Evolutionary conservation across 1,284 basidiomycete genomes (phyloP).

Genomic region (Somion occarium): DNA sequence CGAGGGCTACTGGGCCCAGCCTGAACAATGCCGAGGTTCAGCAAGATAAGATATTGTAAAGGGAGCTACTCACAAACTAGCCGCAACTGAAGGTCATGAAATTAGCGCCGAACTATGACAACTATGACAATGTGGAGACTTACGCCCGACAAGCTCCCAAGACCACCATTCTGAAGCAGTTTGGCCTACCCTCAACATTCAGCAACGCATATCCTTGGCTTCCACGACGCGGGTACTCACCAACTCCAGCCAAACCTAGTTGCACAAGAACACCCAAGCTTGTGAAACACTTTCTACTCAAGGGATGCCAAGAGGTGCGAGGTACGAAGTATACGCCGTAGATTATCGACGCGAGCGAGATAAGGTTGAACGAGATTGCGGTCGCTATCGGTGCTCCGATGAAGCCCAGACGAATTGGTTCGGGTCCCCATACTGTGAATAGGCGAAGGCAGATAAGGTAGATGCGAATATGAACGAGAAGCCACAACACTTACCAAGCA

Average conservation of each 20-base stretch:
- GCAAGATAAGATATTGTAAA: background rate
- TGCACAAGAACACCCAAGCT: slow-evolving; percentile 70
- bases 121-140: slow-evolving; percentile 21
- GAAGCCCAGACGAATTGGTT: slow-evolving; percentile 78
- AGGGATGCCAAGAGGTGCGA: slow-evolving; percentile 80
- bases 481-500: slow-evolving; percentile 52
- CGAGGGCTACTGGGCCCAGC: slow-evolving; percentile 57
- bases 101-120: slow-evolving; percentile 1
- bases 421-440: slow-evolving; percentile 75
- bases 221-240: slow-evolving; percentile 26
- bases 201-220: background rate
- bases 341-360: slow-evolving; percentile 61
- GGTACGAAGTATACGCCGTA: slow-evolving; percentile 78
- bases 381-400: slow-evolving; percentile 92
- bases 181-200: slow-evolving; percentile 29
- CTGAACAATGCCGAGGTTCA: slow-evolving; percentile 21
- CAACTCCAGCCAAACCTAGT: slow-evolving; percentile 76
- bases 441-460: background rate
- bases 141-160: slow-evolving; percentile 74
- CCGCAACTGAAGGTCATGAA: slow-evolving; percentile 38
- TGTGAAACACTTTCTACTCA: slow-evolving; percentile 62
- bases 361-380: slow-evolving; percentile 84
- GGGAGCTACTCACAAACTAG: slow-evolving; percentile 44
- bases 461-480: background rate
- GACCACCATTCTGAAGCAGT: slow-evolving; percentile 88